These are phyloP conservation scores for Euptelea pleiosperma DNA, from an alignment of 164 flowering plant species.

Conservation along the genomic window DNA sequence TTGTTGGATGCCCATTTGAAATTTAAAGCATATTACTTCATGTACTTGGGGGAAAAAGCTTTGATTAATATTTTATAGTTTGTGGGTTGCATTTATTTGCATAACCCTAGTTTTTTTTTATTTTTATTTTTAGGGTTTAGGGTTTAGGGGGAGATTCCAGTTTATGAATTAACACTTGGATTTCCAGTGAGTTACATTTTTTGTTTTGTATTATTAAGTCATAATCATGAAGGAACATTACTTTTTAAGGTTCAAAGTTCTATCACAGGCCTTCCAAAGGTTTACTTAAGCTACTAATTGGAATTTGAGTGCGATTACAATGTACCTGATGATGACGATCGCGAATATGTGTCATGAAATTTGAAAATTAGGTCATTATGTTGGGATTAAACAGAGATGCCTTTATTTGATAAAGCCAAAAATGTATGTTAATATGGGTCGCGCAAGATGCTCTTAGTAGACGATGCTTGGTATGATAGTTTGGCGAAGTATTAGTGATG, in stretches of 20 bases:
- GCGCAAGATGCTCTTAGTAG: too few species aligned
- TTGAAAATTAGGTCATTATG: slow-evolving; percentile 1
- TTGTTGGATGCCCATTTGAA: slow-evolving; percentile 24
- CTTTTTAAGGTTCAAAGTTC: background rate
- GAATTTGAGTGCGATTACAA: slow-evolving; percentile 2
- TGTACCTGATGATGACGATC: slow-evolving; percentile 3
- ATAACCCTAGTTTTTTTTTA: too few species aligned
- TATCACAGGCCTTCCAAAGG: background rate
- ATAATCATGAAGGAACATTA: slow-evolving; percentile 11
- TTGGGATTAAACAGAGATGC: background rate
- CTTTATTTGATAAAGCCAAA: too few species aligned
- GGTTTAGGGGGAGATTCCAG: slow-evolving; percentile 11
- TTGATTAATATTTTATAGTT: background rate
- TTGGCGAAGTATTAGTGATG: too few species aligned
- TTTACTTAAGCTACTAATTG: background rate
- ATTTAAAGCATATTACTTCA: slow-evolving; percentile 18
- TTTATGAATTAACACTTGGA: background rate
- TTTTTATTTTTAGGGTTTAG: too few species aligned
- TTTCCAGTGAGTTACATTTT: slow-evolving; percentile 1
- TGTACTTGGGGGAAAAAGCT: too few species aligned
- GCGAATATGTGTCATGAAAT: background rate
- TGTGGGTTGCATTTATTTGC: too few species aligned
- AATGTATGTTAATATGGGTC: too few species aligned
- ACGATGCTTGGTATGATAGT: too few species aligned
- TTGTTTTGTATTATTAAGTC: slow-evolving; percentile 8